Percentiles rank a stretch among this genome's conserved stretches.
Evolutionary conservation across 2,329 filamentous ascomycete species (phyloP).

Genomic region (Shiraia bambusicola): DNA sequence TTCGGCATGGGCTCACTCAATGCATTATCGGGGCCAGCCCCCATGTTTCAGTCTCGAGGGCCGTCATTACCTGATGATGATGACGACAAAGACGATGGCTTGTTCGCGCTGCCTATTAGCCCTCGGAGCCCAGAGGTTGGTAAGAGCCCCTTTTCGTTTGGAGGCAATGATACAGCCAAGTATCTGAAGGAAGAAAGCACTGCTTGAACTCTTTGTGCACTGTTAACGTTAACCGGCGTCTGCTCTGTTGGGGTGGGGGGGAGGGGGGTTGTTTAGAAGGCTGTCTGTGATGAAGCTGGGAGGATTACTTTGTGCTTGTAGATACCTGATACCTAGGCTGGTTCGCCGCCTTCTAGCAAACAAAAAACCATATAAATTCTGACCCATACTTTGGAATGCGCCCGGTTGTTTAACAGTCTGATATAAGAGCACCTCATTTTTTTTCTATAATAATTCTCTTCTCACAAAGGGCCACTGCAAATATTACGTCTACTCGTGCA

Average conservation of each 20-base stretch:
- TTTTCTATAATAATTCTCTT: too few relatives aligned
- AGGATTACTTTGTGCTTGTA: background rate
- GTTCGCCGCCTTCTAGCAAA: slow-evolving; percentile 2
- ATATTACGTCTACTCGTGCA: too few relatives aligned
- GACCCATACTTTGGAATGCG: background rate
- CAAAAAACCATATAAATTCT: background rate
- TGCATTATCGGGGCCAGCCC: slow-evolving; percentile 42
- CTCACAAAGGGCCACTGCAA: too few relatives aligned
- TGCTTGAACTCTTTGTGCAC: slow-evolving; percentile 18
- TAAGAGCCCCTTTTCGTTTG: slow-evolving; percentile 75
- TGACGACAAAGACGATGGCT: slow-evolving; percentile 69
- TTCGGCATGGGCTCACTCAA: slow-evolving; percentile 49
- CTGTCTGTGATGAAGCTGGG: slow-evolving; percentile 1
- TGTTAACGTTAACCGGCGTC: slow-evolving; percentile 11
- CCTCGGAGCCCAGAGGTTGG: slow-evolving; percentile 84
- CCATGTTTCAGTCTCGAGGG: slow-evolving; percentile 33
- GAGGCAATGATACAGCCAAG: slow-evolving; percentile 36
- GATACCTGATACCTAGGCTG: slow-evolving; percentile 17
- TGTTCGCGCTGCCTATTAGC: slow-evolving; percentile 86
- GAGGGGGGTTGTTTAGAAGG: background rate
- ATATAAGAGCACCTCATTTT: too few relatives aligned
- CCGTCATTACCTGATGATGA: slow-evolving; percentile 39
- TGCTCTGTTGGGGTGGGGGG: background rate
- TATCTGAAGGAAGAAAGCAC: slow-evolving; percentile 34
- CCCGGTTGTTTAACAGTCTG: too few relatives aligned